Evolutionary conservation across 352 stramenopile genomes (phyloP).

Genomic region (Albugo candida): DNA sequence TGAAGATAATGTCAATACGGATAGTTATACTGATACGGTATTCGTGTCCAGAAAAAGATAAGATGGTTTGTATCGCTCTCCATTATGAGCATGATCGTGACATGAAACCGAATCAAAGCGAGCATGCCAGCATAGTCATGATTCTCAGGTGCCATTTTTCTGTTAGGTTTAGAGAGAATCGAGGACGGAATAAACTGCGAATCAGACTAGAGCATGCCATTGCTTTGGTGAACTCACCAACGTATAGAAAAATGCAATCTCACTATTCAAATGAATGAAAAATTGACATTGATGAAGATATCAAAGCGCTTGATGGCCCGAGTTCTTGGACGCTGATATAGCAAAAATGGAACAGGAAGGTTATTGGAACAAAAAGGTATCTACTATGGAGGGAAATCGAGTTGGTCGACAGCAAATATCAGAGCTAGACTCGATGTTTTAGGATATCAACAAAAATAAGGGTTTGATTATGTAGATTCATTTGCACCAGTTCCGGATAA

Average conservation of each 20-base stretch:
- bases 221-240: background rate
- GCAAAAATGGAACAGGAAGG: background rate
- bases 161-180: too few species aligned
- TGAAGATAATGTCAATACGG: background rate
- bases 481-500: too few species aligned
- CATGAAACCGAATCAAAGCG: too few species aligned
- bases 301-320: constrained; percentile 6
- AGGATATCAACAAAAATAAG: too few species aligned
- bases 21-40: background rate
- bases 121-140: too few species aligned
- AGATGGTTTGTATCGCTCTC: too few species aligned
- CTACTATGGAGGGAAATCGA: constrained; percentile 2
- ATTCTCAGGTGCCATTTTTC: too few species aligned
- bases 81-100: too few species aligned
- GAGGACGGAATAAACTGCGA: too few species aligned
- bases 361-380: constrained; percentile 4
- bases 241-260: background rate
- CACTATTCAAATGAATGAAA: background rate
- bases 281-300: constrained; percentile 3
- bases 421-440: constrained; percentile 9
- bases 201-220: too few species aligned
- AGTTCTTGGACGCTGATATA: constrained; percentile 6
- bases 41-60: background rate
- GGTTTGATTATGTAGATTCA: too few species aligned
- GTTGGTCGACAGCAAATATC: constrained; percentile 4